Evolutionary conservation across 768 basidiomycete species (phyloP).

Genomic region (Lepiota brunneoincarnata): DNA sequence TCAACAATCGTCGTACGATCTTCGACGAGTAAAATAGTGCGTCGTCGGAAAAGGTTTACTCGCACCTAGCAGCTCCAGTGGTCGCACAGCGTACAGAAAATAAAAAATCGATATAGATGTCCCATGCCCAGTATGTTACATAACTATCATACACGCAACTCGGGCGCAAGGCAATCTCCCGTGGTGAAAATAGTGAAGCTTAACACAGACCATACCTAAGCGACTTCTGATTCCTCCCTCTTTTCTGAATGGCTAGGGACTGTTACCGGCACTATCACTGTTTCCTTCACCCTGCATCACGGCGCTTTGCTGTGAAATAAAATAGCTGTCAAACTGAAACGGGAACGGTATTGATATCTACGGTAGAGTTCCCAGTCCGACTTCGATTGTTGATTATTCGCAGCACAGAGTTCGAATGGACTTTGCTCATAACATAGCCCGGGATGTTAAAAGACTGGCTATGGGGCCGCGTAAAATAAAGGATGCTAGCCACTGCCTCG

Average conservation of each 20-base stretch:
- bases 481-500: background rate
- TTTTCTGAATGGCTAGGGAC: background rate
- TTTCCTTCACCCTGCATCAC: background rate
- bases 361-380: background rate
- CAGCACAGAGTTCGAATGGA: background rate
- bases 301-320: background rate
- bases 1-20: no score
- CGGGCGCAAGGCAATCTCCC: no score
- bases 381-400: constrained; percentile 4
- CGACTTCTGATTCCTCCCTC: background rate
- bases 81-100: no score
- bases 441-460: constrained; percentile 1
- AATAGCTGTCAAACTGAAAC: background rate
- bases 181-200: no score
- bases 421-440: background rate
- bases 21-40: no score
- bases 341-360: constrained; percentile 3
- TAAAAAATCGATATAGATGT: no score
- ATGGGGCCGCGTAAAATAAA: background rate
- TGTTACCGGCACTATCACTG: no score
- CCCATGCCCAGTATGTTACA: no score
- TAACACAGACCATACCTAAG: no score
- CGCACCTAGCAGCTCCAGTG: no score
- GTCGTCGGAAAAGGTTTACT: no score
- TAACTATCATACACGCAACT: no score